phyloP scores from a whole-genome alignment of 495 filamentous ascomycete genomes.

The Copromyces sp. region DNA sequence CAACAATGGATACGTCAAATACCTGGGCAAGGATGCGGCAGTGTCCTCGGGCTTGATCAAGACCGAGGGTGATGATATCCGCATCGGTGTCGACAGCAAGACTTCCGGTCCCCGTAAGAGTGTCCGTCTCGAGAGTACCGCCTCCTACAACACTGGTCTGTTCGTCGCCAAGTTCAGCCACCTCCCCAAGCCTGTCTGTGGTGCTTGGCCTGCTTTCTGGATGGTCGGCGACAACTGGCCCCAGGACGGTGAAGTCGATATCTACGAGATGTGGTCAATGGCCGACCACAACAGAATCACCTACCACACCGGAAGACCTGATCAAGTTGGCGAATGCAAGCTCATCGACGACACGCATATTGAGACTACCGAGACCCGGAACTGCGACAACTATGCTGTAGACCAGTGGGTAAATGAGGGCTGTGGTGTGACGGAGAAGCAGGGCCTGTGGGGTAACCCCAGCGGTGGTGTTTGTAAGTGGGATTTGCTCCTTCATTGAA shows the following conservation, averaged over 20 bases:
- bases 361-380: slow-evolving; percentile 34
- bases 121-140: slow-evolving; percentile 58
- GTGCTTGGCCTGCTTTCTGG: slow-evolving; percentile 55
- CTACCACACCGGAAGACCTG: slow-evolving; percentile 56
- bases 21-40: slow-evolving; percentile 44
- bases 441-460: slow-evolving; percentile 52
- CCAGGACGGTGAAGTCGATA: slow-evolving; percentile 71
- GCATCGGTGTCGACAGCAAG: slow-evolving; percentile 37
- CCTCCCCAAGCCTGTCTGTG: slow-evolving; percentile 57
- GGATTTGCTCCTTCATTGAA: too few species aligned
- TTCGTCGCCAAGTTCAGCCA: slow-evolving; percentile 62
- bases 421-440: slow-evolving; percentile 29
- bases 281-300: slow-evolving; percentile 55
- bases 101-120: slow-evolving; percentile 38
- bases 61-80: slow-evolving; percentile 33
- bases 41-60: slow-evolving; percentile 43
- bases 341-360: slow-evolving; percentile 38
- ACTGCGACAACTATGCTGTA: slow-evolving; percentile 43
- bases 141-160: slow-evolving; percentile 54
- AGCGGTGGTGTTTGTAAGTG: slow-evolving; percentile 50
- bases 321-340: slow-evolving; percentile 47
- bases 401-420: slow-evolving; percentile 24
- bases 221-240: slow-evolving; percentile 71
- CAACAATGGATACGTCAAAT: slow-evolving; percentile 57
- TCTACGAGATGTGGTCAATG: slow-evolving; percentile 75